Evolutionary conservation across 768 basidiomycete genomes (phyloP), one percentile per base, ranked within the genome.

Genomic region (Suillus ampliporus): DNA sequence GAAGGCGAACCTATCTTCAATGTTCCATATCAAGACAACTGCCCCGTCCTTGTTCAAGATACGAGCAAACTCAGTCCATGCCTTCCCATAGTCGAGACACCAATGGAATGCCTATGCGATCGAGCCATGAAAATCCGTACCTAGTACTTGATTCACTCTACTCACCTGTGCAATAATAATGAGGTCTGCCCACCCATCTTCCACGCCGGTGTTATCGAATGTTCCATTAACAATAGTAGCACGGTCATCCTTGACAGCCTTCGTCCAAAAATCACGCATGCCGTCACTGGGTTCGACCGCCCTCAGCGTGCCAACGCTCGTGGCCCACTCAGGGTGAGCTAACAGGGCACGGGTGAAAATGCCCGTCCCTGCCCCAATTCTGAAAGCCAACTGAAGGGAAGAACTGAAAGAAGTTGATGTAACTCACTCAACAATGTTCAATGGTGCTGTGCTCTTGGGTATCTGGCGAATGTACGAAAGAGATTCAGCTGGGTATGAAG

Each of bases 241-340:
- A 4, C 85, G 80, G 19, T 77, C 71, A 67, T 92, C 88, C 9
- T 67, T 57, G 5, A 89, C 76, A 19, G 82, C 84, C 65, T 87
- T 80, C 10, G 75, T 69, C 78, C 95, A 97, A 3, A 84, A 79
- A 4, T 81, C 78, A 58, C 95, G 83, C 96, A 97, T 97, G 28
- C 95, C 96, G 50, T 81, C 79, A 66, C 90, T 91, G 14, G 96
- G 96, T 73, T 98, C 96, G 35, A 95, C 71, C 4, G 91, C 92
- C 56, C 81, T 80, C 17, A 96, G 73, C 50, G 81, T 74, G 38
- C 78, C 78, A 56, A 94, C 79, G 60, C 71, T 72, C 47, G 74
- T 71, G 21, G 82, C 68, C 84, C 84, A 88, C 46, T 80, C 82
- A 19, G 81, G 80, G 72, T 91, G 84, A 6, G 85, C 83, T 44